phyloP scores from a whole-genome alignment of 345 rosid genomes.

The Cardamine resedifolia region DNA sequence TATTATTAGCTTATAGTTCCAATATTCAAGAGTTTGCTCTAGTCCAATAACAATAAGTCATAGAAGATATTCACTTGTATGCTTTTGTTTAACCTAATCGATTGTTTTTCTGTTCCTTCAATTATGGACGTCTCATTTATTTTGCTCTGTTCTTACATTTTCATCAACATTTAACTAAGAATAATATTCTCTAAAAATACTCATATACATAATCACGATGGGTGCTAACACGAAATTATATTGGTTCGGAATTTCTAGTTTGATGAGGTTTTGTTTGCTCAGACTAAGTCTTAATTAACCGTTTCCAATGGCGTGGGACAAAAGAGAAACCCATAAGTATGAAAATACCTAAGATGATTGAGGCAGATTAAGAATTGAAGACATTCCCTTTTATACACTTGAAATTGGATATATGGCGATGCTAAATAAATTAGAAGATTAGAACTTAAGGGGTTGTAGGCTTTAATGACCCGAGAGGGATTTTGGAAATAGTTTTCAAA shows the following conservation, averaged over 20 bases:
- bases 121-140: neutral
- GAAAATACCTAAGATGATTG: neutral
- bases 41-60: neutral
- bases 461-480: neutral
- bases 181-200: neutral
- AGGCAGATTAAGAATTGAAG: too few relatives aligned
- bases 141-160: neutral
- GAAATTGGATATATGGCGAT: too few relatives aligned
- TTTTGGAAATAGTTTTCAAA: neutral
- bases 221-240: too few relatives aligned
- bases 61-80: neutral
- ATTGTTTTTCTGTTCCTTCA: neutral
- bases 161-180: neutral
- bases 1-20: neutral
- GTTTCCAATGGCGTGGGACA: neutral
- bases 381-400: too few relatives aligned
- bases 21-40: neutral
- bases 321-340: neutral
- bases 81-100: neutral
- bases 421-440: too few relatives aligned
- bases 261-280: too few relatives aligned
- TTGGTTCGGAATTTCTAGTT: too few relatives aligned
- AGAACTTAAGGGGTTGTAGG: too few relatives aligned
- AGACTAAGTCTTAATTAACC: neutral
- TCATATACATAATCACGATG: too few relatives aligned